phyloP scores from a whole-genome alignment of 2,329 filamentous ascomycete species.

The Metarhizium robertsii region DNA sequence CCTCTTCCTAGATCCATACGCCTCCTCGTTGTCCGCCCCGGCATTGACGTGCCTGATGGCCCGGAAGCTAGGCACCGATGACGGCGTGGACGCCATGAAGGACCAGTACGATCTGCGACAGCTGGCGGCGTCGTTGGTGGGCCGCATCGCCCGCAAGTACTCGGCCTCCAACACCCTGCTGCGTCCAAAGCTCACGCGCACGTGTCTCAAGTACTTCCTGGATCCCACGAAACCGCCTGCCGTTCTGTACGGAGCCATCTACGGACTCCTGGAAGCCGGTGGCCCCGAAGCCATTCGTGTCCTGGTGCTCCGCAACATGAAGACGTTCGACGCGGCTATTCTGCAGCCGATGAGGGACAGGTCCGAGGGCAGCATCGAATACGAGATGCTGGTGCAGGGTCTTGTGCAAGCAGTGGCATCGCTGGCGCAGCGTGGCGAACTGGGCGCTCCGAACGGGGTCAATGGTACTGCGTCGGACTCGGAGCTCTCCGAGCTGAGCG shows the following conservation, averaged over 20 bases:
- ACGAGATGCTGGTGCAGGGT: slow-evolving; percentile 46
- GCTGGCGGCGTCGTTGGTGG: slow-evolving; percentile 72
- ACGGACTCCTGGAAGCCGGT: slow-evolving; percentile 69
- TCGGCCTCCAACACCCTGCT: slow-evolving; percentile 71
- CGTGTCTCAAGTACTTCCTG: slow-evolving; percentile 84
- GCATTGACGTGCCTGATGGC: slow-evolving; percentile 82
- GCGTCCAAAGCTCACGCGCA: slow-evolving; percentile 81
- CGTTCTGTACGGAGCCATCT: slow-evolving; percentile 81
- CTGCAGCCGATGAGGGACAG: slow-evolving; percentile 44
- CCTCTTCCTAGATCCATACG: slow-evolving; percentile 60
- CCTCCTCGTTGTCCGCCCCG: slow-evolving; percentile 64
- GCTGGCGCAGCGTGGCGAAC: slow-evolving; percentile 25
- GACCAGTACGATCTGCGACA: slow-evolving; percentile 76
- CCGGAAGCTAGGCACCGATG: slow-evolving; percentile 61
- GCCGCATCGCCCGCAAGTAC: slow-evolving; percentile 72
- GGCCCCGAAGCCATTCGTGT: slow-evolving; percentile 51
- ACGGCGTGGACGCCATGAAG: slow-evolving; percentile 40
- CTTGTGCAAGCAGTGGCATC: slow-evolving; percentile 43
- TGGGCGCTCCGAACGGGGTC: slow-evolving; percentile 26
- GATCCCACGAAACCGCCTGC: slow-evolving; percentile 75
- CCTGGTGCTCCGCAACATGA: slow-evolving; percentile 46
- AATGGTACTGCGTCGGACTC: slow-evolving; percentile 27
- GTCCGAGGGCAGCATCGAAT: slow-evolving; percentile 39
- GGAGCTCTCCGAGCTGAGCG: slow-evolving; percentile 37
- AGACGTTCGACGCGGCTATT: slow-evolving; percentile 42